Conservation (phyloP, 2,329 filamentous ascomycete species). For the Ascochyta fabae region DNA sequence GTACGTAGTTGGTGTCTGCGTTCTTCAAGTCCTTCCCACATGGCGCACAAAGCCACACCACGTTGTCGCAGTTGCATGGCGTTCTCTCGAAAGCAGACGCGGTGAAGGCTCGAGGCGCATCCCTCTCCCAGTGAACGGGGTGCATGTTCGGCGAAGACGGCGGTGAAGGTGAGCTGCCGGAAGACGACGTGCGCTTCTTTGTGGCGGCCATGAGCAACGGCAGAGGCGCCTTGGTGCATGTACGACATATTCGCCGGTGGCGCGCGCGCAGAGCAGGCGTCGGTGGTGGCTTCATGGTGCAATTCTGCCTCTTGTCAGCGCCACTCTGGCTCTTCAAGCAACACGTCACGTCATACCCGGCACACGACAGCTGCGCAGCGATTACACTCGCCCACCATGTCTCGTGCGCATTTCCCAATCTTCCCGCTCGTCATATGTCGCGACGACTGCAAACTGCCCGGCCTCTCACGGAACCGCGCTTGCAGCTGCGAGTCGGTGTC, state of each 20-base stretch:
- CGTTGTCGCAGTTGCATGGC: slow-evolving; percentile 65
- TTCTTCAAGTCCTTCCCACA: slow-evolving; percentile 76
- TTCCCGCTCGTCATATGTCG: slow-evolving; percentile 65
- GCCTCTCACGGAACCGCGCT: slow-evolving; percentile 50
- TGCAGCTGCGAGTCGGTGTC: slow-evolving; percentile 56
- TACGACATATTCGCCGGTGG: slow-evolving; percentile 79
- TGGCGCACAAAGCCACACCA: slow-evolving; percentile 84
- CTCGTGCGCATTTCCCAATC: slow-evolving; percentile 79
- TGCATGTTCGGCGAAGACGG: slow-evolving; percentile 29
- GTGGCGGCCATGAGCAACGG: slow-evolving; percentile 53
- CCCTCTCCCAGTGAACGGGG: slow-evolving; percentile 25
- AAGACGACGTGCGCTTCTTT: slow-evolving; percentile 28
- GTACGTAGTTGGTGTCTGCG: slow-evolving; percentile 64
- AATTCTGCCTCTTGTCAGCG: slow-evolving; percentile 69
- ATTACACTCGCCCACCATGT: slow-evolving; percentile 84
- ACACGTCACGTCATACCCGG: slow-evolving; percentile 65
- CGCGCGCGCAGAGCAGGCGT: slow-evolving; percentile 71
- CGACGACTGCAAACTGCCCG: slow-evolving; percentile 15
- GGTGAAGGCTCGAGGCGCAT: slow-evolving; percentile 46
- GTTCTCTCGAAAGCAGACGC: slow-evolving; percentile 59
- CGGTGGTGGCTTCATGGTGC: slow-evolving; percentile 81
- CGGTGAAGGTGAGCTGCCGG: slow-evolving; percentile 28
- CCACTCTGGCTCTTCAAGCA: not conserved
- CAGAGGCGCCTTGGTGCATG: slow-evolving; percentile 76
- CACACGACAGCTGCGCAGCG: slow-evolving; percentile 80